phyloP scores from a whole-genome alignment of 2,329 filamentous ascomycete genomes.

The Nigrospora oryzae region DNA sequence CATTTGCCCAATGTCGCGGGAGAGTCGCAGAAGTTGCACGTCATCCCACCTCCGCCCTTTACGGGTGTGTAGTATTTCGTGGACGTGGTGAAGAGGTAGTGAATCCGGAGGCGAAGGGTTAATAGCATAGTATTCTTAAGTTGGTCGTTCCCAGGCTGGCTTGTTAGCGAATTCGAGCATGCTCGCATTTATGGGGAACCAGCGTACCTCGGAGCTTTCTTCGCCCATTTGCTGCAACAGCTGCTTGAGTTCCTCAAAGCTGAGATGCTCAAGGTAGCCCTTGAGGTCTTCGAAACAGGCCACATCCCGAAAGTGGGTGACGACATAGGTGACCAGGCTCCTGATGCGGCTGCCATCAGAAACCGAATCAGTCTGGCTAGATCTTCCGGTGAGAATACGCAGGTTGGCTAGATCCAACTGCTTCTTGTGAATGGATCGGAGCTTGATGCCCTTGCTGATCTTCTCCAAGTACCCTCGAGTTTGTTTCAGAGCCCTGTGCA shows the following conservation, averaged over 20 bases:
- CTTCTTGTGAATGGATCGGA: conserved; percentile 5
- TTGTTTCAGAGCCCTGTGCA: conserved; percentile 9
- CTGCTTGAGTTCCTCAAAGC: conserved; percentile 26
- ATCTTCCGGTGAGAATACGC: conserved; percentile 3
- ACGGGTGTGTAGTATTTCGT: background rate
- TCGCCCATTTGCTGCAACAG: conserved; percentile 21
- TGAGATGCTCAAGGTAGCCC: conserved; percentile 31
- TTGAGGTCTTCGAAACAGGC: conserved; percentile 40
- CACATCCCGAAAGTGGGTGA: conserved; percentile 24
- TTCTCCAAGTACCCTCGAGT: conserved; percentile 6
- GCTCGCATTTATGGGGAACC: background rate
- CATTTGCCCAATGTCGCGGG: conserved; percentile 4
- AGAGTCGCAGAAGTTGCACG: conserved; percentile 1
- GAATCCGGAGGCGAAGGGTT: conserved; percentile 2
- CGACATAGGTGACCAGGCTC: conserved; percentile 26
- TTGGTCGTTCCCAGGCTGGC: background rate
- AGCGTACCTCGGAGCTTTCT: conserved; percentile 17
- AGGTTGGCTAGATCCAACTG: conserved; percentile 7
- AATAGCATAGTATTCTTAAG: conserved; percentile 3
- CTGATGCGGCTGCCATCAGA: conserved; percentile 5
- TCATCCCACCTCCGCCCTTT: background rate
- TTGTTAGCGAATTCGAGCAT: background rate
- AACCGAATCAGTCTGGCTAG: background rate
- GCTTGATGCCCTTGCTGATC: conserved; percentile 3
- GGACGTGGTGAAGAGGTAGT: conserved; percentile 3